Evolutionary conservation across 129 eudicot genomes (phyloP).

Genomic region (Lactuca saligna): DNA sequence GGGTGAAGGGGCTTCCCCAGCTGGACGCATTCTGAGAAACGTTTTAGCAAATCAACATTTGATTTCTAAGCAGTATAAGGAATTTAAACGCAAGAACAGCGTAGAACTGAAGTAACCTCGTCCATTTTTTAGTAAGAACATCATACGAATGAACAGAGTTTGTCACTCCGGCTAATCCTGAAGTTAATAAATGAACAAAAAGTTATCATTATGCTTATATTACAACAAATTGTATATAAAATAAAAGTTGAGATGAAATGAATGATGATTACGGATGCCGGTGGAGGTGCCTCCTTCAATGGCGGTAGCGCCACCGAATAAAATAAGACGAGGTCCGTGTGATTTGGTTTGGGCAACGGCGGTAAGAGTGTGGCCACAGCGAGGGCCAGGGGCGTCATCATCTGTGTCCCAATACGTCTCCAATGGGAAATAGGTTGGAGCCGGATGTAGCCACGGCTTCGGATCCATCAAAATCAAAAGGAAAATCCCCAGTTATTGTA

Average conservation of each 20-base stretch:
- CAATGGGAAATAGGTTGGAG: slow-evolving; percentile 59
- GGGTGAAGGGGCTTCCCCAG: slow-evolving; percentile 95
- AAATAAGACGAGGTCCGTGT: slow-evolving; percentile 81
- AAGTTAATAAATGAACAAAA: slow-evolving; percentile 1
- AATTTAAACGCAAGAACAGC: not conserved
- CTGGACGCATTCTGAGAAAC: slow-evolving; percentile 58
- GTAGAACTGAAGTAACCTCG: slow-evolving; percentile 42
- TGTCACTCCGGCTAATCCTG: slow-evolving; percentile 92
- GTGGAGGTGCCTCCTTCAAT: slow-evolving; percentile 78
- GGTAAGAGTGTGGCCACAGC: slow-evolving; percentile 89
- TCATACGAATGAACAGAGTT: slow-evolving; percentile 87
- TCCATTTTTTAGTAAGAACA: slow-evolving; percentile 79
- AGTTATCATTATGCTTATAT: slow-evolving; percentile 10
- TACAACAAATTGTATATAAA: not conserved
- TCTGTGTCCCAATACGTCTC: slow-evolving; percentile 71
- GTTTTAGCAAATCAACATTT: slow-evolving; percentile 21
- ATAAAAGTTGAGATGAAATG: not conserved
- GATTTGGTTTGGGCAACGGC: slow-evolving; percentile 82
- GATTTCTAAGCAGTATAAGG: not conserved
- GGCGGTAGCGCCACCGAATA: slow-evolving; percentile 93
- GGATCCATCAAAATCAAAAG: slow-evolving; percentile 34
- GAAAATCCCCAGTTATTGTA: not conserved
- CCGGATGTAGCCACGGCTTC: slow-evolving; percentile 78
- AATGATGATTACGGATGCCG: slow-evolving; percentile 55
- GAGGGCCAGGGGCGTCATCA: slow-evolving; percentile 86